Evolutionary conservation across 1,284 basidiomycete species (phyloP), one percentile per base, ranked within the genome.

Genomic region (Irpex sp.): DNA sequence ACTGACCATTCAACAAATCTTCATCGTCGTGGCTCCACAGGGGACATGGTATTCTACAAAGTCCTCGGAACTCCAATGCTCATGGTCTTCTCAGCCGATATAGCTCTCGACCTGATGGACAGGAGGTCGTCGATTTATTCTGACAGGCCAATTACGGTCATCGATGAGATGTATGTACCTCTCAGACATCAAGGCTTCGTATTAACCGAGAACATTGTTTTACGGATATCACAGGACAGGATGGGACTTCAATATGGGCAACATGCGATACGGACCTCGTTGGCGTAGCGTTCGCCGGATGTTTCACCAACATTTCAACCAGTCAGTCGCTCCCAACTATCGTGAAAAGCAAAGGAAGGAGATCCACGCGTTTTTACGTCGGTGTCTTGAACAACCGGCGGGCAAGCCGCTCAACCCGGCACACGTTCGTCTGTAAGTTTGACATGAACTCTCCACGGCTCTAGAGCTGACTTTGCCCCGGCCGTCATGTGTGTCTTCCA

Each of bases 191-290:
- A 33, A 3, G 3, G 28, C 28, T 33, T 33, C 2, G 1, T 33
- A 33, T 33, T 3, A 33, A 33, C 7, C 28, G 28, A 33, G 6
- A 33, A 33, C 6, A 7, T 7, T 33, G 7, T 33, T 2, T 33
- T 0, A 51, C 49, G 14, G 18, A 33, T 33, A 33, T 33, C 7
- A 33, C 35, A 66, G 66, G 1, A 61, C 62, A 4, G 69, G 73
- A 6, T 77, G 72, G 62, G 66, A 67, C 5, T 68, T 71, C 56
- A 66, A 72, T 6, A 66, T 79, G 19, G 71, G 71, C 6, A 66
- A 75, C 36, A 64, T 69, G 58, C 66, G 56, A 42, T 78, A 77
- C 58, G 73, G 73, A 2, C 68, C 71, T 5, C 67, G 67, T 4
- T 78, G 75, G 72, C 49, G 67, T 56, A 39, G 64, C 23, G 60